Conservation (phyloP, 345 rosid genomes). For the Sapria himalayana region DNA sequence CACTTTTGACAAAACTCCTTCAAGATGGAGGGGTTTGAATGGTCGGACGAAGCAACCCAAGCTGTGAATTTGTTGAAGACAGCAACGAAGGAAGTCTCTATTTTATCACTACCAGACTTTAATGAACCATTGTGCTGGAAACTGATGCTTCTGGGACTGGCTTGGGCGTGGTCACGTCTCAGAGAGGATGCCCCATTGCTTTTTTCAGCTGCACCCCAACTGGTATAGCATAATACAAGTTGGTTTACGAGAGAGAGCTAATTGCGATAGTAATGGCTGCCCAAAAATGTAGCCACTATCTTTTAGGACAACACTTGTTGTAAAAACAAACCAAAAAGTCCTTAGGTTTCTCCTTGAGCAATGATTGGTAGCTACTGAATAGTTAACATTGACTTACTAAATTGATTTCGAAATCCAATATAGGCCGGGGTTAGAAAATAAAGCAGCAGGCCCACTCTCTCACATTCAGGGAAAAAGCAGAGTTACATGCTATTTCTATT, state of each 20-base stretch:
- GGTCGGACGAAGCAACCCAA: no score
- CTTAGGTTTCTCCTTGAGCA: not conserved
- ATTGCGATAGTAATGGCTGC: not conserved
- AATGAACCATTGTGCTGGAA: no score
- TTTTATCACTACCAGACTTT: no score
- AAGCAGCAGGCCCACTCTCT: not conserved
- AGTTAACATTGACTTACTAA: not conserved
- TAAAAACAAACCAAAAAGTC: no score
- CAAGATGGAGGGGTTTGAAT: no score
- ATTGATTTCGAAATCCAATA: not conserved
- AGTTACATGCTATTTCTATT: not conserved
- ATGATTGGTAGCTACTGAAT: not conserved
- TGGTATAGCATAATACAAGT: no score
- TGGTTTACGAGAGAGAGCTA: no score
- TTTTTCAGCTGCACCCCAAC: not conserved
- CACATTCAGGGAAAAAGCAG: not conserved
- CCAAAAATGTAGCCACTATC: not conserved
- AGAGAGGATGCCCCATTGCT: not conserved
- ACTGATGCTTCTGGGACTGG: not conserved
- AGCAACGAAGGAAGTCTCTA: no score
- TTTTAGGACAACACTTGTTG: not conserved
- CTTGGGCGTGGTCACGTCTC: not conserved
- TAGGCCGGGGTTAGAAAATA: not conserved
- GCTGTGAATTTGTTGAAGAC: no score
- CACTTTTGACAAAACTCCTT: no score